phyloP scores from a whole-genome alignment of 1,284 basidiomycete genomes.

The Paramarasmius palmivorus region DNA sequence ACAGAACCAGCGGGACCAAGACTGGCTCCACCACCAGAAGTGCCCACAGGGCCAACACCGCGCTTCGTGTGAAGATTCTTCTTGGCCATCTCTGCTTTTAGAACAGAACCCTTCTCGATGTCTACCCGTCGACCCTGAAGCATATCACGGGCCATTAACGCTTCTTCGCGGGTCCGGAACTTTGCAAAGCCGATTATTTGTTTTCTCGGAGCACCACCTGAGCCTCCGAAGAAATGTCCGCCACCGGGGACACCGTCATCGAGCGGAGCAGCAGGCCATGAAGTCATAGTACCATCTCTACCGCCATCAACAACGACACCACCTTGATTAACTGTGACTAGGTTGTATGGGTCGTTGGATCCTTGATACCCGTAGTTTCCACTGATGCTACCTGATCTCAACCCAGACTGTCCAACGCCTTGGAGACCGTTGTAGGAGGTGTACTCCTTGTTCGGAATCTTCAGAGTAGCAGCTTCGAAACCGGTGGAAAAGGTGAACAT shows the following conservation, averaged over 20 bases:
- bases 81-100: slow-evolving; percentile 99
- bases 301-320: slow-evolving; percentile 74
- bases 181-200: slow-evolving; percentile 99
- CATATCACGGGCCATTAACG: slow-evolving; percentile 84
- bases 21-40: slow-evolving; percentile 18
- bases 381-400: slow-evolving; percentile 30
- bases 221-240: slow-evolving; percentile 28
- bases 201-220: slow-evolving; percentile 60
- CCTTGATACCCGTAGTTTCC: slow-evolving; percentile 40
- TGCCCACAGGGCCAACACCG: slow-evolving; percentile 64
- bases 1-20: slow-evolving; percentile 22
- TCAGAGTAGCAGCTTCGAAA: slow-evolving; percentile 97
- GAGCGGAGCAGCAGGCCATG: slow-evolving; percentile 56
- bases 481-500: slow-evolving; percentile 97
- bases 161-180: slow-evolving; percentile 87
- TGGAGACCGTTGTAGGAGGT: slow-evolving; percentile 63
- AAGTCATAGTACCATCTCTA: slow-evolving; percentile 64
- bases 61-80: slow-evolving; percentile 97
- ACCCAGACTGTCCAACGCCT: slow-evolving; percentile 22
- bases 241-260: slow-evolving; percentile 28
- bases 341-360: slow-evolving; percentile 75
- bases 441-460: slow-evolving; percentile 90
- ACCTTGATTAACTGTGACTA: slow-evolving; percentile 76
- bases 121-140: slow-evolving; percentile 93
- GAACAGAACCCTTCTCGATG: slow-evolving; percentile 88